A percentile compares a stretch with the other conserved stretches of the same genome.
Conservation (phyloP, 208 protist genomes). For the Leishmania martiniquensis region DNA sequence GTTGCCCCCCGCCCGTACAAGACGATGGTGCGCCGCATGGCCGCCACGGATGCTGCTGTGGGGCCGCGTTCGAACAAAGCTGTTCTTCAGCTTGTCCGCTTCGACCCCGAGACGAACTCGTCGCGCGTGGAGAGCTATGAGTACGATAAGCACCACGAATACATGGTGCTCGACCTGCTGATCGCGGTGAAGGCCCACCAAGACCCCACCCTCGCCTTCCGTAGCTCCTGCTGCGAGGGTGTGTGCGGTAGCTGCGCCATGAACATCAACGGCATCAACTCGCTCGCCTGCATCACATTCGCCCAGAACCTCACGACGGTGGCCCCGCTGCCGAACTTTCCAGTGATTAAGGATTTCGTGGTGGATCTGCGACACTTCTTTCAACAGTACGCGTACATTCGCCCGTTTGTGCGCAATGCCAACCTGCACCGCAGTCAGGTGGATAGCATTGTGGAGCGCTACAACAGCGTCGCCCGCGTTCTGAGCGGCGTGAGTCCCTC, state of each 20-base stretch:
- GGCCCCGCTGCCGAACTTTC: slow-evolving; percentile 90
- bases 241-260: slow-evolving; percentile 95
- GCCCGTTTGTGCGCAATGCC: slow-evolving; percentile 88
- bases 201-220: slow-evolving; percentile 91
- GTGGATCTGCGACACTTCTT: slow-evolving; percentile 93
- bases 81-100: slow-evolving; percentile 86
- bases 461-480: slow-evolving; percentile 65
- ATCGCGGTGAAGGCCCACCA: slow-evolving; percentile 93
- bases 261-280: slow-evolving; percentile 95
- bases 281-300: slow-evolving; percentile 91
- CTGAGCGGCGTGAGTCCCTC: slow-evolving; percentile 67
- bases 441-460: slow-evolving; percentile 78
- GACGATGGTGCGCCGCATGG: slow-evolving; percentile 74
- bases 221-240: slow-evolving; percentile 91
- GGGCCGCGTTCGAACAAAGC: slow-evolving; percentile 50
- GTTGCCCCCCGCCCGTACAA: slow-evolving; percentile 74
- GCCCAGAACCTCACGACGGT: slow-evolving; percentile 85
- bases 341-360: slow-evolving; percentile 92
- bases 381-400: slow-evolving; percentile 91
- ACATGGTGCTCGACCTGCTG: slow-evolving; percentile 93
- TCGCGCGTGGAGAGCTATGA: slow-evolving; percentile 90
- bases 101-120: slow-evolving; percentile 85
- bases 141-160: slow-evolving; percentile 92
- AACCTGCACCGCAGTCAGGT: slow-evolving; percentile 85
- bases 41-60: slow-evolving; percentile 53